Percentiles rank a stretch among this genome's conserved stretches.
Conservation (phyloP, 441 rosid species). For the Viola pubescens region DNA sequence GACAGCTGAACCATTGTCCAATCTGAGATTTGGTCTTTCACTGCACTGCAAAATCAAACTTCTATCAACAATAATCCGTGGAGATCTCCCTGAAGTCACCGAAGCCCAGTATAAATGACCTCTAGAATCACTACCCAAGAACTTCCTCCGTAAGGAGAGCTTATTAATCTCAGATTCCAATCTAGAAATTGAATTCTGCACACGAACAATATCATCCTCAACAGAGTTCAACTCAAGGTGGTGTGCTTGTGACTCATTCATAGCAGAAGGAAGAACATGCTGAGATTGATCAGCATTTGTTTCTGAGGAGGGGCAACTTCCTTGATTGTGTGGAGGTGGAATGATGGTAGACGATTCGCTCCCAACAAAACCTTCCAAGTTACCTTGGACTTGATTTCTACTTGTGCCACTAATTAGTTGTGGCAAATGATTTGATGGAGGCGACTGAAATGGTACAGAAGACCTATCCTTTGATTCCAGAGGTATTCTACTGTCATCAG, state of each 20-base stretch:
- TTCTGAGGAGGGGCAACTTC: conserved; percentile 26
- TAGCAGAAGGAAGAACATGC: conserved; percentile 34
- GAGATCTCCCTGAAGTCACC: conserved; percentile 40
- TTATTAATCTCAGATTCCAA: conserved; percentile 58
- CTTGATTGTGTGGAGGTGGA: conserved; percentile 28
- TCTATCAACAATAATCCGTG: conserved; percentile 67
- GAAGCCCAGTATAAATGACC: conserved; percentile 90
- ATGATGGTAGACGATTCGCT: conserved; percentile 19
- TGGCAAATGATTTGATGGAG: conserved; percentile 30
- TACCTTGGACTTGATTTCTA: conserved; percentile 27
- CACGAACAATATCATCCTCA: conserved; percentile 43
- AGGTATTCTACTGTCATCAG: conserved; percentile 25
- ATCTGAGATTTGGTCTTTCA: conserved; percentile 24
- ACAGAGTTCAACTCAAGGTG: conserved; percentile 48
- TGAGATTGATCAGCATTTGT: conserved; percentile 23
- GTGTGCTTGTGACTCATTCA: conserved; percentile 47
- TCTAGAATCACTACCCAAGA: conserved; percentile 79
- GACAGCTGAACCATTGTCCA: conserved; percentile 10
- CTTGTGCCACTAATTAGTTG: conserved; percentile 27
- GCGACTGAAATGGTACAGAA: conserved; percentile 26
- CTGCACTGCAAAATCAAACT: conserved; percentile 47
- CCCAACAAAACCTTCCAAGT: conserved; percentile 28
- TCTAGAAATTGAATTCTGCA: conserved; percentile 56
- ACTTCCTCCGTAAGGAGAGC: conserved; percentile 67
- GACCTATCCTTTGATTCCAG: conserved; percentile 32